Conservation (phyloP, 768 basidiomycete genomes). For the Psilocybe subaeruginosa region DNA sequence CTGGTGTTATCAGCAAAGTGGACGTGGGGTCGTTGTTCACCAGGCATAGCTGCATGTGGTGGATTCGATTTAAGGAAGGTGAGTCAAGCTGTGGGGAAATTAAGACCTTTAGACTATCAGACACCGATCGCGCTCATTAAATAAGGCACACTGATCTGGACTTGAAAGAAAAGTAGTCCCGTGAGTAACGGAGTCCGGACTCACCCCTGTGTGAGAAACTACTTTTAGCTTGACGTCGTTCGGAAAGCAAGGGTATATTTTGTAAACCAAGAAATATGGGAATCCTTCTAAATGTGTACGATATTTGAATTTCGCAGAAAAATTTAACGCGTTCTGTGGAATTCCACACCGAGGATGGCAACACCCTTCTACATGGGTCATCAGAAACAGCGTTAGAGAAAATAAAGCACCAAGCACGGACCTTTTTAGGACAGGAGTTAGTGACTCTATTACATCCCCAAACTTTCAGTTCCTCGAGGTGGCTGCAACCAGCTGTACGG, state of each 20-base stretch:
- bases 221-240: neutral
- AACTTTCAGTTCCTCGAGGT: slow-evolving; percentile 48
- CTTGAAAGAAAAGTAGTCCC: neutral
- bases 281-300: no score
- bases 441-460: slow-evolving; percentile 59
- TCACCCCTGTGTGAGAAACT: neutral
- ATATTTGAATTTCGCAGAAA: neutral
- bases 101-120: neutral
- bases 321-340: slow-evolving; percentile 13
- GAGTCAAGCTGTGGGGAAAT: neutral
- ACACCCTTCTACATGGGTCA: slow-evolving; percentile 16
- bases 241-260: neutral
- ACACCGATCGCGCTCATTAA: neutral
- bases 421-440: slow-evolving; percentile 42
- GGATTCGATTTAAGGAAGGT: neutral
- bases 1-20: slow-evolving; percentile 35
- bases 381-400: neutral
- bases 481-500: slow-evolving; percentile 34
- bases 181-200: neutral
- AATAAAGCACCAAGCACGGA: slow-evolving; percentile 20
- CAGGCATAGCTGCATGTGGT: slow-evolving; percentile 34
- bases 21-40: slow-evolving; percentile 41
- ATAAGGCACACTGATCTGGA: neutral
- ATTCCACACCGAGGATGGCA: slow-evolving; percentile 19
- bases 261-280: neutral